phyloP scores from a whole-genome alignment of 768 basidiomycete genomes.

The Termitomyces eurrhizus region DNA sequence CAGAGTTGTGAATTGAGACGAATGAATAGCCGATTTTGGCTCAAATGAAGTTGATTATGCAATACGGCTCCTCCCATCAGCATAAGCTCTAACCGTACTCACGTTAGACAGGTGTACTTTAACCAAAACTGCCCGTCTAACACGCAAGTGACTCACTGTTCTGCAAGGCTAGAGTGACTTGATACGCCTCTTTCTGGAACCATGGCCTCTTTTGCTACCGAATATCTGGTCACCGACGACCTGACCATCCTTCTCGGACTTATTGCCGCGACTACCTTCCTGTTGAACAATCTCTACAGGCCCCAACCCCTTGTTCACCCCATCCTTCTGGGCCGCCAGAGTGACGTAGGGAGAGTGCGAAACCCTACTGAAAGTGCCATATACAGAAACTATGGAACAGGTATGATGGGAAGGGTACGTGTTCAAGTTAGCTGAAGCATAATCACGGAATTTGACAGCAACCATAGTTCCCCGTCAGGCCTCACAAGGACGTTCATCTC shows the following conservation, averaged over 20 bases:
- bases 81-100: background rate
- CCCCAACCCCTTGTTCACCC: slow-evolving; percentile 88
- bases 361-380: slow-evolving; percentile 81
- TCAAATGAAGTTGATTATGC: slow-evolving; percentile 10
- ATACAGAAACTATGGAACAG: slow-evolving; percentile 88
- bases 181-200: background rate
- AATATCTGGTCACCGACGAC: slow-evolving; percentile 74
- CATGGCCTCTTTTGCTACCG: slow-evolving; percentile 34
- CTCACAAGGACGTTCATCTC: slow-evolving; percentile 66
- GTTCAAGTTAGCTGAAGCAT: slow-evolving; percentile 11
- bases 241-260: slow-evolving; percentile 74
- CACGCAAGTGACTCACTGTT: background rate
- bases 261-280: slow-evolving; percentile 71
- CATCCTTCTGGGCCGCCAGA: slow-evolving; percentile 89
- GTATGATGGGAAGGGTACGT: slow-evolving; percentile 74
- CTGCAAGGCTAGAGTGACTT: background rate
- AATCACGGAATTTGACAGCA: slow-evolving; percentile 1
- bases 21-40: slow-evolving; percentile 1
- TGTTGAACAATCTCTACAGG: slow-evolving; percentile 74
- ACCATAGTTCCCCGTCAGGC: slow-evolving; percentile 66
- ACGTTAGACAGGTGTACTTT: background rate
- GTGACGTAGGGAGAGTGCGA: slow-evolving; percentile 80
- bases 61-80: slow-evolving; percentile 8
- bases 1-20: background rate
- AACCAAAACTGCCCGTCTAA: background rate